Conservation (phyloP, 2,329 filamentous ascomycete species). For the Lasiodiplodia sp. region DNA sequence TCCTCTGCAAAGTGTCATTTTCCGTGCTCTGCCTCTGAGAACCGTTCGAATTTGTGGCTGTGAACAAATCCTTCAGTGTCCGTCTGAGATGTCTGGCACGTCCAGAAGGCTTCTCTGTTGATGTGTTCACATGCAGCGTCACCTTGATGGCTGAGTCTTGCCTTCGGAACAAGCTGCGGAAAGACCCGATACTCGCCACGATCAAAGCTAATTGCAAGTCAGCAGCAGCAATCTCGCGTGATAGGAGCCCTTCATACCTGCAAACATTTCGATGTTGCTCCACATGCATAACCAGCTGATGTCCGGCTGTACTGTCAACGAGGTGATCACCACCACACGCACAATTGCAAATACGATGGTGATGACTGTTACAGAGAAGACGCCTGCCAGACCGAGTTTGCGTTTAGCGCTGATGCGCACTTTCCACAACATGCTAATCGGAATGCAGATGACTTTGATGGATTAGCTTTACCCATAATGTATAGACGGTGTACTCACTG, state of each 20-base stretch:
- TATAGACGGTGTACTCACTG: too few species aligned
- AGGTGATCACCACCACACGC: neutral
- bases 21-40: too few species aligned
- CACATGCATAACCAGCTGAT: slow-evolving; percentile 32
- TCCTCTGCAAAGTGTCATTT: too few species aligned
- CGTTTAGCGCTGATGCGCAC: slow-evolving; percentile 26
- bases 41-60: too few species aligned
- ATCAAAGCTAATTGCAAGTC: neutral
- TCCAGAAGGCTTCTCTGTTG: too few species aligned
- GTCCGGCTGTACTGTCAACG: too few species aligned
- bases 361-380: slow-evolving; percentile 27
- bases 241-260: slow-evolving; percentile 28
- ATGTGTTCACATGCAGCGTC: too few species aligned
- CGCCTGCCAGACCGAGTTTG: slow-evolving; percentile 21
- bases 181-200: slow-evolving; percentile 6
- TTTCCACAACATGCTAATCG: slow-evolving; percentile 31
- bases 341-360: slow-evolving; percentile 15
- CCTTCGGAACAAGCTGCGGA: slow-evolving; percentile 9
- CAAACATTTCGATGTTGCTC: slow-evolving; percentile 30
- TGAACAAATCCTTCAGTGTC: too few species aligned
- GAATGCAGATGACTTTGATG: slow-evolving; percentile 1
- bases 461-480: too few species aligned
- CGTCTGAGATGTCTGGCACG: too few species aligned
- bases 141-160: neutral
- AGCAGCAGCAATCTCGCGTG: too few species aligned